Evolutionary conservation across 345 rosid genomes (phyloP), one percentile per base, ranked within the genome.

Genomic region (Bruguiera parviflora): DNA sequence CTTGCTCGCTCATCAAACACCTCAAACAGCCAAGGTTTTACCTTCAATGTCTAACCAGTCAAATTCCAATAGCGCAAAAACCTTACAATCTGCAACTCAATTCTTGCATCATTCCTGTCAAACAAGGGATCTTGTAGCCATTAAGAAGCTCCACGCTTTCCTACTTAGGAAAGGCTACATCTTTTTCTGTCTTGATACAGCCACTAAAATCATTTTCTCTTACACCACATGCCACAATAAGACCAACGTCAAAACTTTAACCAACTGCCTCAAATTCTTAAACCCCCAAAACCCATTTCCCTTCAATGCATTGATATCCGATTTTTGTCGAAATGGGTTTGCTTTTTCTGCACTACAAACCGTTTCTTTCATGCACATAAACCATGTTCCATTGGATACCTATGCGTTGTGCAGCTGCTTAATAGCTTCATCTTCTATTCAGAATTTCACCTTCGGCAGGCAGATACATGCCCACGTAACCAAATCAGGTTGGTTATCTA

Each of bases 371-470:
- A 84, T 84, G 88, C 88, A 87, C 58, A 5, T 25, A 7, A 61
- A 73, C 69, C 75, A 76, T 11, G 75, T 84, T 52, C 33, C 73
- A 64, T 53, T 83, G 29, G 86, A 87, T 82, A 72, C 75, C 32
- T 82, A 82, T 68, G 84, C 83, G 18, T 39, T 83, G 59, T 85
- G 87, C 66, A 63, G 84, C 71, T 77, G 83, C 55, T 70, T 85
- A 57, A 68, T 69, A 24, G 86, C 88, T 65, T 77, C 84, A 1
- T 71, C 81, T 62, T 64, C 66, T 15, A 18, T 58, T 47, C 77
- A 71, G 55, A 63, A 70, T 56, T 65, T 79, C 63, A 61, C 20
- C 53, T 79, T 85, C 61, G 92, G 85, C 27, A 61, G 63, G 62
- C 83, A 83, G 61, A 61, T 83, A 20, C 89, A 85, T 68, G 39